phyloP scores from a whole-genome alignment of 306 rosid species.

The Medicago arabica region DNA sequence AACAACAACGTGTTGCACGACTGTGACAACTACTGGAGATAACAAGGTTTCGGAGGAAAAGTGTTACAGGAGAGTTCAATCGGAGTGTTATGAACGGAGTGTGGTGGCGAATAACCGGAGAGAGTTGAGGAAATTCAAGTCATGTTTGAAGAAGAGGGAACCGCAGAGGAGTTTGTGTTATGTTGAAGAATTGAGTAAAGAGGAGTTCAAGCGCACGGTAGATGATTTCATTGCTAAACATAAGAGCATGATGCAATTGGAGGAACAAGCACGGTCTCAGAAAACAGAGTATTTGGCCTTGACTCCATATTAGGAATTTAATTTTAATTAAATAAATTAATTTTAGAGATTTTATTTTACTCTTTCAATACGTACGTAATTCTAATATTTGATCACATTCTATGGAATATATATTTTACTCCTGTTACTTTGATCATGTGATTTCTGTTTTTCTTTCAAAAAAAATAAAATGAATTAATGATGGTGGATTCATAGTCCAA shows the following conservation, averaged over 20 bases:
- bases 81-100: conserved; percentile 49
- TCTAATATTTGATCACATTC: no score
- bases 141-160: conserved; percentile 31
- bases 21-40: neutral
- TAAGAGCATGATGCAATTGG: conserved; percentile 49
- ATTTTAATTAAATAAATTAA: neutral
- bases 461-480: no score
- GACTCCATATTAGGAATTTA: neutral
- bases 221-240: conserved; percentile 66
- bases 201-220: conserved; percentile 63
- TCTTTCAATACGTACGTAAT: no score
- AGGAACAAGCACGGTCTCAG: conserved; percentile 34
- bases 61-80: conserved; percentile 54
- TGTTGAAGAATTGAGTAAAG: conserved; percentile 64
- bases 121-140: conserved; percentile 43
- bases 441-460: no score
- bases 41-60: conserved; percentile 42
- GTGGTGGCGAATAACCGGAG: conserved; percentile 20
- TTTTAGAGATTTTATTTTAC: no score
- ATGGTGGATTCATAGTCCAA: no score
- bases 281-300: conserved; percentile 37
- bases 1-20: conserved; percentile 26
- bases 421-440: no score
- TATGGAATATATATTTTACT: no score
- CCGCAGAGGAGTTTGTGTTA: neutral